Percentiles rank a stretch among this genome's conserved stretches.
Evolutionary conservation across 2,329 filamentous ascomycete species (phyloP).

Genomic region (Calonectria pteridis): DNA sequence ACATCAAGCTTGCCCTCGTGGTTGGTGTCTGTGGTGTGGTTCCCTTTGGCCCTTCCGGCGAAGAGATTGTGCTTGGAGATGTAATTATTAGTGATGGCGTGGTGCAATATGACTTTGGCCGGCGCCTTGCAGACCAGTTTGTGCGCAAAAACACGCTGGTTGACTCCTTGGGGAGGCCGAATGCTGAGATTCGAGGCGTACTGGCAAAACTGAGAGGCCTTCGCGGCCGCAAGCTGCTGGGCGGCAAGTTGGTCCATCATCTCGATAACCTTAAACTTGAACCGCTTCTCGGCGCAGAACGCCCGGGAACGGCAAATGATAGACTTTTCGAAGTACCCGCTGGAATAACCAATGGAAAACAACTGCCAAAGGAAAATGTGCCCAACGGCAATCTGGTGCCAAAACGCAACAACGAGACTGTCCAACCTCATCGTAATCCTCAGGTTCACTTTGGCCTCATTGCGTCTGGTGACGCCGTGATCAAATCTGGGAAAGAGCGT

Average conservation of each 20-base stretch:
- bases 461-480: constrained; percentile 53
- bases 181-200: constrained; percentile 36
- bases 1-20: constrained; percentile 4
- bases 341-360: no score
- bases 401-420: background rate
- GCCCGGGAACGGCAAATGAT: background rate
- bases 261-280: background rate
- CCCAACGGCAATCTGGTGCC: background rate
- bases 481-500: constrained; percentile 51
- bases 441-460: constrained; percentile 48
- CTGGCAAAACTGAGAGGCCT: constrained; percentile 37
- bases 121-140: constrained; percentile 35
- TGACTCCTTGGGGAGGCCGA: constrained; percentile 37
- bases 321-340: background rate
- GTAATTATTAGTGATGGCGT: constrained; percentile 44
- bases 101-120: constrained; percentile 48
- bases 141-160: constrained; percentile 37
- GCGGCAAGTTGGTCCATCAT: background rate
- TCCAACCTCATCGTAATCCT: constrained; percentile 5
- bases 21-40: constrained; percentile 31
- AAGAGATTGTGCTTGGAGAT: constrained; percentile 43
- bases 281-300: background rate
- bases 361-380: background rate
- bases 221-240: constrained; percentile 15
- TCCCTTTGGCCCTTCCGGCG: constrained; percentile 20